Percentiles rank a stretch among this genome's conserved stretches.
Conservation (phyloP, 1,284 basidiomycete species). For the Malassezia vespertilionis region DNA sequence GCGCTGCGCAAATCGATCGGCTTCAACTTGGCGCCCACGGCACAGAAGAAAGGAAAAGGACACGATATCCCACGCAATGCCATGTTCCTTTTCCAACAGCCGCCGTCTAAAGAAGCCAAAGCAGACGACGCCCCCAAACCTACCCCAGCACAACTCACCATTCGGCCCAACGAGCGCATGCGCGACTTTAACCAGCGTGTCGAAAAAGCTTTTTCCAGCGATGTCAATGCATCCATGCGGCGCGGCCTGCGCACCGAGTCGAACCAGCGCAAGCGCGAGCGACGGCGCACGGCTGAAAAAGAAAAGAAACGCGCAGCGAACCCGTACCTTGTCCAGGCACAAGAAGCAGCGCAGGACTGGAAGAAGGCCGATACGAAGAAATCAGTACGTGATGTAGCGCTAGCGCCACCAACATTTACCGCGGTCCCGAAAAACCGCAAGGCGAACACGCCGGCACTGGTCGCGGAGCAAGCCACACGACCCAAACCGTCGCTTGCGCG, state of each 20-base stretch:
- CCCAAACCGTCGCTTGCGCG: conserved; percentile 31
- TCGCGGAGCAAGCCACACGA: conserved; percentile 6
- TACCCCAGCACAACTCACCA: conserved; percentile 19
- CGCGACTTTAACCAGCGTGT: conserved; percentile 39
- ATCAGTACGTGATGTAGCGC: conserved; percentile 33
- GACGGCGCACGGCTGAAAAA: conserved; percentile 13
- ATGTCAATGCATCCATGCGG: conserved; percentile 26
- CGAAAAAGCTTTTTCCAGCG: conserved; percentile 29
- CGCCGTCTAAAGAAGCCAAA: conserved; percentile 19
- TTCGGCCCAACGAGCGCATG: conserved; percentile 37
- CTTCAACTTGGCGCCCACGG: conserved; percentile 22
- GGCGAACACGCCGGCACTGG: not conserved
- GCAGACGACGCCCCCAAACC: conserved; percentile 4
- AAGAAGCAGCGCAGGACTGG: conserved; percentile 7
- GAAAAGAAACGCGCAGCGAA: conserved; percentile 12
- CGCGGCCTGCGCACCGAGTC: conserved; percentile 23
- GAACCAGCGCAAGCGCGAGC: conserved; percentile 29
- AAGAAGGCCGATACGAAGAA: not conserved
- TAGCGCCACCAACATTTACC: conserved; percentile 33
- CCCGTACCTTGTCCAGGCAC: not conserved
- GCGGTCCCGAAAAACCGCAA: conserved; percentile 28
- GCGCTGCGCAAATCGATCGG: conserved; percentile 25
- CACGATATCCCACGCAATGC: conserved; percentile 33
- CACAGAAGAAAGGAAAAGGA: conserved; percentile 18
- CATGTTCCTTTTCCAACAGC: conserved; percentile 25